Conservation (phyloP, 257 asterid species). For the Capsicum chinense region DNA sequence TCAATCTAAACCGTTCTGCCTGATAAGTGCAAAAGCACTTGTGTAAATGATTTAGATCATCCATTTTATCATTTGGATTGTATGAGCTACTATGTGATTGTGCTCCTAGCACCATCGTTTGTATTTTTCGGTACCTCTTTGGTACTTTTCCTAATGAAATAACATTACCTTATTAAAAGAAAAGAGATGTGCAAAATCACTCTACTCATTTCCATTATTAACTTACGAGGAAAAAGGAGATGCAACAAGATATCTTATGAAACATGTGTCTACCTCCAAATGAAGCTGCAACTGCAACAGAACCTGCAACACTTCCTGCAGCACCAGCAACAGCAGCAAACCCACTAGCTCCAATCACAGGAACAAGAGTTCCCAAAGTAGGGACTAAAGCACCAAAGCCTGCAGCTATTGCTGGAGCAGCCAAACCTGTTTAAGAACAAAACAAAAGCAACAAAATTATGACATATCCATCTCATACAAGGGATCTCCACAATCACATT, state of each 20-base stretch:
- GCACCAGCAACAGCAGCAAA: conserved; percentile 94
- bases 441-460: conserved; percentile 9
- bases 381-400: conserved; percentile 94
- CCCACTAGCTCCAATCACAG: conserved; percentile 93
- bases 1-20: neutral
- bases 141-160: neutral
- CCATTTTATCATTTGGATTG: neutral
- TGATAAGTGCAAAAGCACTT: conserved; percentile 22
- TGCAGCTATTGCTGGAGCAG: conserved; percentile 99
- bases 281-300: conserved; percentile 98
- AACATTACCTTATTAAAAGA: neutral
- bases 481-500: neutral
- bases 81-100: conserved; percentile 6
- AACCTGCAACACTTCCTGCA: conserved; percentile 97
- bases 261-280: conserved; percentile 70
- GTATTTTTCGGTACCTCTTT: neutral
- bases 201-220: conserved; percentile 7
- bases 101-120: neutral
- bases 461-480: neutral
- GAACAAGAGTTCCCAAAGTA: conserved; percentile 81
- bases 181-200: neutral
- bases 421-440: conserved; percentile 59
- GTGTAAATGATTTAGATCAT: conserved; percentile 9
- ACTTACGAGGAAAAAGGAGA: conserved; percentile 18
- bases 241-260: conserved; percentile 16